Evolutionary conservation across 2,329 filamentous ascomycete species (phyloP), one percentile per base, ranked within the genome.

Genomic region (Aspergillus flavus): DNA sequence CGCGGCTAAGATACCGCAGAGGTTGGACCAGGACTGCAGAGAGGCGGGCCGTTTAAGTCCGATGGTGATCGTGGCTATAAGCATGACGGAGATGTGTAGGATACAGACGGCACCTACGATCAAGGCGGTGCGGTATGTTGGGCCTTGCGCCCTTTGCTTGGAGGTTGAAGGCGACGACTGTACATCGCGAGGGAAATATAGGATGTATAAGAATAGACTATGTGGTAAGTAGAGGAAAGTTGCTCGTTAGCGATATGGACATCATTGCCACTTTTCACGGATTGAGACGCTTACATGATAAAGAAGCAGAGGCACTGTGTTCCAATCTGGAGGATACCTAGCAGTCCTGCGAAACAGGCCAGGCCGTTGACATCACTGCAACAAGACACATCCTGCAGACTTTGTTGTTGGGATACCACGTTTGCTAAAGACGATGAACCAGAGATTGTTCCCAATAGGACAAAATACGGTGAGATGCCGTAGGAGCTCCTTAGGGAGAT

Each of bases 391-490:
- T 97, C 94, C 61, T 88, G 85, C 39, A 92, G 87, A 61, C 92
- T 97, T 63, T 89, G 87, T n/a, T 92, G 91, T 16, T 97, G 86
- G 0, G 92, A 90, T 59, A 98, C 82, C 74, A 99, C 97, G 75
- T 98, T 98, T 67, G 92, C 92, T 72, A 99, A 93, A 30, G 92
- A 91, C 55, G 91, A 92, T 58, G 91, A 96, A 71, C 91, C 91
- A 9, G 93, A 96, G 1, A 94, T 94, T 30, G 91, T 92, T 64
- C 95, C 95, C n/a, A 99, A 87, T 2, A 98, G 86, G 67, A 99
- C 89, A 75, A 97, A 99, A 79, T 94, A 95, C 10, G 95, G 94
- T 34, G 94, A 97, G 66, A 99, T 94, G 66, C 95, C 95, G 77
- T 96, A 94, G 26, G 94, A 96, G 16, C 92, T 95, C 65, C 89